Evolutionary conservation across 2,329 filamentous ascomycete genomes (phyloP).

Genomic region (Colletotrichum graminicola): DNA sequence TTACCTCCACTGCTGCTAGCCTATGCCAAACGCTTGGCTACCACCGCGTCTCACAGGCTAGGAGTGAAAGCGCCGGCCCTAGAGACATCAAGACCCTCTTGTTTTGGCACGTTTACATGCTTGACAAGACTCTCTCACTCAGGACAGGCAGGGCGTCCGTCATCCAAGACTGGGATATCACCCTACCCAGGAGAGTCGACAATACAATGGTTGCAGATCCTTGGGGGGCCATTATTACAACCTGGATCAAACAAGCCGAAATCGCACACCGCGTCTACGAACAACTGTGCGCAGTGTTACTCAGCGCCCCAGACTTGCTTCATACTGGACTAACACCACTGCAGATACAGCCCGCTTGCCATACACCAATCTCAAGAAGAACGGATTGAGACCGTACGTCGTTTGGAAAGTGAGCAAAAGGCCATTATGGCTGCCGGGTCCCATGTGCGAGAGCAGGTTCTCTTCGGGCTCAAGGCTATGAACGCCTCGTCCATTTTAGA

Average conservation of each 20-base stretch:
- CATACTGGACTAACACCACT: constrained; percentile 27
- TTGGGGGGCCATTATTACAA: constrained; percentile 61
- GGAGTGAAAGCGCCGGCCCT: constrained; percentile 48
- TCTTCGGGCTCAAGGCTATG: constrained; percentile 53
- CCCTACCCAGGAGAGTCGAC: constrained; percentile 57
- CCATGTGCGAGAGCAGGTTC: constrained; percentile 51
- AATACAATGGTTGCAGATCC: constrained; percentile 51
- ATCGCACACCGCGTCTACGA: constrained; percentile 72
- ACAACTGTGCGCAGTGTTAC: constrained; percentile 50
- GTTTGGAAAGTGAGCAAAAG: constrained; percentile 54
- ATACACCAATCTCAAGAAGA: constrained; percentile 55
- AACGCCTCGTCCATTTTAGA: constrained; percentile 57
- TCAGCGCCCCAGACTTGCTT: neutral
- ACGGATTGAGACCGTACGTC: constrained; percentile 55
- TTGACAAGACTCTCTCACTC: constrained; percentile 68
- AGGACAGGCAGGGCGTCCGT: constrained; percentile 66
- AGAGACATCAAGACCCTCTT: constrained; percentile 55
- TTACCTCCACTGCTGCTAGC: constrained; percentile 69
- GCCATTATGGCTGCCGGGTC: constrained; percentile 53
- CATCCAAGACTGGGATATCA: constrained; percentile 71
- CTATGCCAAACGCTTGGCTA: constrained; percentile 74
- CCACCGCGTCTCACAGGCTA: constrained; percentile 59
- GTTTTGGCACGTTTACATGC: constrained; percentile 66
- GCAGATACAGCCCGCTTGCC: constrained; percentile 64
- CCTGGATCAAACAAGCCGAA: constrained; percentile 68